Base-by-base conservation (phyloP, 2,329 filamentous ascomycete genomes). In the Aquanectria penicillioides region DNA sequence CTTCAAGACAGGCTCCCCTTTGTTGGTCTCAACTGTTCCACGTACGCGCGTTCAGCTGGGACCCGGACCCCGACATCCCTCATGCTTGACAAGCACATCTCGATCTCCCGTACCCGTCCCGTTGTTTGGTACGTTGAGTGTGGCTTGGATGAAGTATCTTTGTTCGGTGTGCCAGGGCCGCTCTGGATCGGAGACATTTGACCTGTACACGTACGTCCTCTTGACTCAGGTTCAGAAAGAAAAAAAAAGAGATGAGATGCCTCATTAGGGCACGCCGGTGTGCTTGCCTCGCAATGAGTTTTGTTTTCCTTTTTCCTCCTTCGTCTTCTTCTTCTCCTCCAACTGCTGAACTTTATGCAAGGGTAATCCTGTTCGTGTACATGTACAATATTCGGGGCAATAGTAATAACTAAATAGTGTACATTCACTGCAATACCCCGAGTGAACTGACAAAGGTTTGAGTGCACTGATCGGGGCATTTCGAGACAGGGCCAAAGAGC, bases 51-150 rank as follows among this genome's bases (percentile, higher is more conserved):
- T 54, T 53, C 41, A 23, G 28, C 33, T 28, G 17, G 28, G 31
- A 28, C 8, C 29, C 41, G 31, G n/a, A n/a, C n/a, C 26, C 25
- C 41, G 41, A 44, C 25, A 18, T 17, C 23, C 46, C 36, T 36
- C 43, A 36, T 40, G 26, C 18, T 36, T 57, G 53, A 50, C 53
- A 50, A 37, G 23, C 53, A 34, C 31, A 48, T 48, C 41, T 59
- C 49, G 48, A 59, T 54, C 50, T 44, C 49, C 48, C 40, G 36
- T 28, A 38, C 28, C 38, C 41, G 41, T 54, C 33, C 49, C 49
- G 34, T 22, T 15, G 5, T 15, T 48, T 20, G 49, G 56, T 54
- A 59, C 56, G 20, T 59, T 41, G 33, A 18, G 34, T 33, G 46
- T 51, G 54, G 54, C 38, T 38, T 50, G 29, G 23, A 3, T 6